These are phyloP conservation scores for Aquilaria sinensis DNA, from an alignment of 345 rosid species.

Conservation along the genomic window DNA sequence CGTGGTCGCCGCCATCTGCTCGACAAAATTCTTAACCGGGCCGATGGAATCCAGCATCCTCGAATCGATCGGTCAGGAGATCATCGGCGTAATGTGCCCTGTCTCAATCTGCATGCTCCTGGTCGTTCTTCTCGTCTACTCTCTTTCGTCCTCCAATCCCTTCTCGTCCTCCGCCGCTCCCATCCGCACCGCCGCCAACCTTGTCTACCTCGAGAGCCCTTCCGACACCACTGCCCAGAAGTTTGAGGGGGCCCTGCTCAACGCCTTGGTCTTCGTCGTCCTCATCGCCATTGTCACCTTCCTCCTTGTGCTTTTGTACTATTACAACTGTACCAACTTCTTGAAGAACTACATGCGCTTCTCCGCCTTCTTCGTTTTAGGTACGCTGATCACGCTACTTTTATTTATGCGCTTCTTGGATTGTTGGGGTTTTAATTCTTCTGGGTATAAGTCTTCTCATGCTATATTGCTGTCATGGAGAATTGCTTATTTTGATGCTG, in stretches of 20 bases:
- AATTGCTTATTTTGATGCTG: too few relatives aligned
- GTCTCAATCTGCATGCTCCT: conserved; percentile 93
- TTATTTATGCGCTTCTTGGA: background rate
- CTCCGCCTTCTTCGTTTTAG: conserved; percentile 81
- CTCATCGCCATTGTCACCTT: conserved; percentile 77
- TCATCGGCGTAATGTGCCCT: conserved; percentile 92
- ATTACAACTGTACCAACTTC: conserved; percentile 85
- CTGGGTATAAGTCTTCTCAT: too few relatives aligned
- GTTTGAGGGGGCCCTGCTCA: conserved; percentile 81
- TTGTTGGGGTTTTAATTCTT: background rate
- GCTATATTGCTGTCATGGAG: too few relatives aligned
- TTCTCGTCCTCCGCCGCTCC: conserved; percentile 37
- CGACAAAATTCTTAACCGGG: conserved; percentile 12
- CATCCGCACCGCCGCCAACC: conserved; percentile 92
- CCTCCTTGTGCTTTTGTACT: conserved; percentile 76
- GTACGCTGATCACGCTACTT: conserved; percentile 16
- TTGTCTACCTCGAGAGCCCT: conserved; percentile 82
- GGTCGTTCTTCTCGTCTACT: conserved; percentile 85
- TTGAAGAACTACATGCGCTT: conserved; percentile 94
- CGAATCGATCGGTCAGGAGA: conserved; percentile 77
- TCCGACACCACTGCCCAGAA: conserved; percentile 70
- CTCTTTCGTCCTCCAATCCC: conserved; percentile 64
- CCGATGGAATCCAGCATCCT: conserved; percentile 64
- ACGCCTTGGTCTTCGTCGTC: conserved; percentile 80
- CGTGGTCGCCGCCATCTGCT: conserved; percentile 7